Percentiles rank a stretch among this genome's conserved stretches.
phyloP scores from a whole-genome alignment of 2,329 filamentous ascomycete species.

The Verticillium nubilum region DNA sequence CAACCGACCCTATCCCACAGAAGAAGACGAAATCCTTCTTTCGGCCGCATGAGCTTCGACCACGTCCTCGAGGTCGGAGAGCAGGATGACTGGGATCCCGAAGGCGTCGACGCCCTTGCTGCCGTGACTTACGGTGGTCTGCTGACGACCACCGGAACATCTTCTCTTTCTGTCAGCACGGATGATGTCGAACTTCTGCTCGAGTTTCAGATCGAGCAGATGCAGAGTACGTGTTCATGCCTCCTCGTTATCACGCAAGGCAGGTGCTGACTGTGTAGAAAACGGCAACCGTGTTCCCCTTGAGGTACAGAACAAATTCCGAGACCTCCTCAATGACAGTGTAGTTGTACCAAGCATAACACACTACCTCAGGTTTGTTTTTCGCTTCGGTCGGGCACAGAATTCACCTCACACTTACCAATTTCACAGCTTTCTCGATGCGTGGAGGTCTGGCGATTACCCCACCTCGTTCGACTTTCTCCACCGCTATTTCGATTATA shows the following conservation, averaged over 20 bases:
- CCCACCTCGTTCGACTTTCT: slow-evolving; percentile 84
- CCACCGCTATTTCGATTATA: slow-evolving; percentile 95
- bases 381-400: background rate
- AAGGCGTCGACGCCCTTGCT: slow-evolving; percentile 38
- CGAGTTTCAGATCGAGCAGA: slow-evolving; percentile 81
- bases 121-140: slow-evolving; percentile 48
- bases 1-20: slow-evolving; percentile 65
- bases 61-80: slow-evolving; percentile 45
- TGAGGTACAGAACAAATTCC: slow-evolving; percentile 66
- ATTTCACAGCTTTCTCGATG: slow-evolving; percentile 69
- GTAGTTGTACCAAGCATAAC: slow-evolving; percentile 65
- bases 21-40: slow-evolving; percentile 55
- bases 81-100: slow-evolving; percentile 40
- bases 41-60: slow-evolving; percentile 54
- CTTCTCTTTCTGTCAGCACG: slow-evolving; percentile 54
- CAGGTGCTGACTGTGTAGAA: slow-evolving; percentile 37
- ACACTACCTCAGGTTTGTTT: slow-evolving; percentile 64
- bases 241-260: background rate
- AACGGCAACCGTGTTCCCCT: slow-evolving; percentile 73
- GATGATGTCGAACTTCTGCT: slow-evolving; percentile 77
- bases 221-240: slow-evolving; percentile 61
- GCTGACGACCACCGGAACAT: slow-evolving; percentile 34
- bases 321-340: slow-evolving; percentile 61
- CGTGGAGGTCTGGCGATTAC: slow-evolving; percentile 88
- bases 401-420: slow-evolving; percentile 9